A percentile compares a stretch with the other conserved stretches of the same genome.
phyloP scores from a whole-genome alignment of 768 basidiomycete genomes.

The Trichaptum fuscoviolaceum region DNA sequence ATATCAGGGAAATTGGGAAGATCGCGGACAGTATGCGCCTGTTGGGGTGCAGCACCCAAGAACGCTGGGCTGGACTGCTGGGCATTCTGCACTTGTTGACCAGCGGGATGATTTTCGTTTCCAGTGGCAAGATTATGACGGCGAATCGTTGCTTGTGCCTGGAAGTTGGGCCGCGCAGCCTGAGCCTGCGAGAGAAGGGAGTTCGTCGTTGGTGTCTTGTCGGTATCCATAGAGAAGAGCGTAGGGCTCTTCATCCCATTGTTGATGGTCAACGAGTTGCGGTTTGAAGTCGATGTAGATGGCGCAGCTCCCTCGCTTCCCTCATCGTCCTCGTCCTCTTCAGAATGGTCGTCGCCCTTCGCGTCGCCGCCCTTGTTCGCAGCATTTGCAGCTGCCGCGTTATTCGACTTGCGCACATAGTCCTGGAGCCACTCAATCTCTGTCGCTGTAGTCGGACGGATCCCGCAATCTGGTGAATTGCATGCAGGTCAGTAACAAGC shows the following conservation, averaged over 20 bases:
- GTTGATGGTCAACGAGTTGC: conserved; percentile 65
- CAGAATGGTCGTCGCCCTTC: conserved; percentile 65
- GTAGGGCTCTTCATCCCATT: conserved; percentile 54
- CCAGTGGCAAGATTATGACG: conserved; percentile 60
- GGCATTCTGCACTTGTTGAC: conserved; percentile 28
- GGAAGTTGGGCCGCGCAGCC: conserved; percentile 57
- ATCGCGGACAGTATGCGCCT: conserved; percentile 59
- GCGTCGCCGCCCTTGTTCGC: conserved; percentile 60
- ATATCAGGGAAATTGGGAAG: conserved; percentile 80
- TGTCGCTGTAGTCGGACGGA: conserved; percentile 83
- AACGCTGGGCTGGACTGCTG: conserved; percentile 48
- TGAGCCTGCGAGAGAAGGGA: conserved; percentile 75
- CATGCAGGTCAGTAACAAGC: conserved; percentile 14
- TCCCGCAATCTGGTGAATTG: conserved; percentile 71
- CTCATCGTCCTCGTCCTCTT: conserved; percentile 85
- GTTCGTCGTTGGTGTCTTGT: conserved; percentile 83
- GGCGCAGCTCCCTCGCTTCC: conserved; percentile 55
- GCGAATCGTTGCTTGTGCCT: conserved; percentile 71
- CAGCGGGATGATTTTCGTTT: conserved; percentile 32
- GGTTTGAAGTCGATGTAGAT: conserved; percentile 59
- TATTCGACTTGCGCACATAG: conserved; percentile 88
- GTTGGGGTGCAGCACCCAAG: conserved; percentile 34
- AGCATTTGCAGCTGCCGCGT: conserved; percentile 67
- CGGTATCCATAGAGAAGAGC: conserved; percentile 60
- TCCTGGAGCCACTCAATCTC: conserved; percentile 92